Conservation (phyloP, 2,329 filamentous ascomycete species). For the Cercospora nicotianae region DNA sequence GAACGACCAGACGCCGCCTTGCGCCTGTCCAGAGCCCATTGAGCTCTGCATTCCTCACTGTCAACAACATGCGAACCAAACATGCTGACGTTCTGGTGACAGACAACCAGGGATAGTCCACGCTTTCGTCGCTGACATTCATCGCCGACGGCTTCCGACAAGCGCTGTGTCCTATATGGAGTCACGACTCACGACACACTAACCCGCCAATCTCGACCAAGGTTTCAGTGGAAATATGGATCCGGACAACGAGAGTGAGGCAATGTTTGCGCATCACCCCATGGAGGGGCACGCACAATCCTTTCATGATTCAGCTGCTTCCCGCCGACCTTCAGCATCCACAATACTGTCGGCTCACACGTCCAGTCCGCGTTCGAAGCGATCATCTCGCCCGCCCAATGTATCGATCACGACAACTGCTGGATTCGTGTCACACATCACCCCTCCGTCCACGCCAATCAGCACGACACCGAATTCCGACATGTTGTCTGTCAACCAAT, state of each 20-base stretch:
- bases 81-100: constrained; percentile 18
- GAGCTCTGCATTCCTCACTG: constrained; percentile 24
- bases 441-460: constrained; percentile 24
- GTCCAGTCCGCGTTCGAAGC: constrained; percentile 10
- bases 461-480: constrained; percentile 21
- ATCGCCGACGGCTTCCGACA: constrained; percentile 6
- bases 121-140: not conserved
- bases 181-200: constrained; percentile 6
- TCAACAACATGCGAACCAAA: constrained; percentile 13
- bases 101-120: not conserved
- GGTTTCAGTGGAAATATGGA: not conserved
- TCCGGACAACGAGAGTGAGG: not conserved
- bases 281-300: constrained; percentile 11
- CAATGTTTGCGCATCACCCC: constrained; percentile 10
- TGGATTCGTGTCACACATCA: constrained; percentile 28
- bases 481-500: constrained; percentile 39
- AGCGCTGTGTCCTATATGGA: constrained; percentile 4
- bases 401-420: constrained; percentile 16
- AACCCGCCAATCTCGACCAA: not conserved
- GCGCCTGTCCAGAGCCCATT: constrained; percentile 2
- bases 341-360: constrained; percentile 3
- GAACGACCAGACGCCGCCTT: not conserved
- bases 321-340: constrained; percentile 16
- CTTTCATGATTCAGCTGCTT: constrained; percentile 8
- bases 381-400: constrained; percentile 11